Conservation (phyloP, 176 grass and related monocot species). For the Triticum dicoccoides region DNA sequence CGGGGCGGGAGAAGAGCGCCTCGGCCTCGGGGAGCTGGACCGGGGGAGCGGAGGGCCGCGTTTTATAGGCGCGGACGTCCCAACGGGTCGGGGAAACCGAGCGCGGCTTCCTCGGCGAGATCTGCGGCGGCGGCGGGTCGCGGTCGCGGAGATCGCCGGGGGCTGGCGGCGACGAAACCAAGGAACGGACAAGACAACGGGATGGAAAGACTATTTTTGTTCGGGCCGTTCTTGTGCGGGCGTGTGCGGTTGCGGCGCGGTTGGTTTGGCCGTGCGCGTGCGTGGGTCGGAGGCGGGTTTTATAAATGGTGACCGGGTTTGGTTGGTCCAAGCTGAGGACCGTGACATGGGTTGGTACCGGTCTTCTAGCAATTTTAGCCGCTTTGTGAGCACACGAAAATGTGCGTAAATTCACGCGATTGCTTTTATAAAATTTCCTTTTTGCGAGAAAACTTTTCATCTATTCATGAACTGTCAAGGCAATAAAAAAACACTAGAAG, state of each 20-base stretch:
- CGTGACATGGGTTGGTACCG: not conserved
- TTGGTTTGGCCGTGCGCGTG: not conserved
- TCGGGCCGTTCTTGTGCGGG: not conserved
- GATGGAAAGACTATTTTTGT: not conserved
- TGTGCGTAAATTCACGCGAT: no score
- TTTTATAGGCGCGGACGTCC: not conserved
- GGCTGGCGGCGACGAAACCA: constrained; percentile 26
- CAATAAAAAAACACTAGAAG: no score
- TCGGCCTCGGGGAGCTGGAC: not conserved
- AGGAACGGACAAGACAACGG: not conserved
- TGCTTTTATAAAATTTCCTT: no score
- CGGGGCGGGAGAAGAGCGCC: not conserved
- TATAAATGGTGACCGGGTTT: not conserved
- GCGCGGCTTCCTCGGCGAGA: not conserved
- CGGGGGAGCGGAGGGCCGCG: not conserved
- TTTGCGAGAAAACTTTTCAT: no score
- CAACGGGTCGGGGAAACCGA: not conserved
- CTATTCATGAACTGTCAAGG: no score
- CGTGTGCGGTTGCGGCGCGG: not conserved
- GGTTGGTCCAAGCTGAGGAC: not conserved
- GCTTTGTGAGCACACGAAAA: not conserved
- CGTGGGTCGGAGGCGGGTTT: constrained; percentile 1
- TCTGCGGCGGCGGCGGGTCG: constrained; percentile 21
- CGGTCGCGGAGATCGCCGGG: constrained; percentile 39
- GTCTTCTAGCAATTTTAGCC: not conserved